phyloP scores from a whole-genome alignment of 2,329 filamentous ascomycete species.

The Alternaria sp. region DNA sequence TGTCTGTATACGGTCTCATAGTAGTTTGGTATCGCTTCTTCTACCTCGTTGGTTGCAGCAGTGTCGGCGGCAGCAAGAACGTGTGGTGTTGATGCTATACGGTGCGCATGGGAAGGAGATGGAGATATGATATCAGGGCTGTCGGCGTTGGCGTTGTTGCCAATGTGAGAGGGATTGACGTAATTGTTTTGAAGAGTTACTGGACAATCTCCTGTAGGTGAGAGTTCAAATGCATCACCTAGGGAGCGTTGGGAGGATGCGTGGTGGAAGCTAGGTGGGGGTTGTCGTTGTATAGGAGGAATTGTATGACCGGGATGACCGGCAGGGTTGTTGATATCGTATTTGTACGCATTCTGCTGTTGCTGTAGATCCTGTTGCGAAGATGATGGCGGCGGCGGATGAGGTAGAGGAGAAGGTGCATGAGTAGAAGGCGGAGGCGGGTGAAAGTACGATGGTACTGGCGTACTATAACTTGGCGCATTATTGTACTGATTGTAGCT shows the following conservation, averaged over 20 bases:
- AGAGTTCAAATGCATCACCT: conserved; percentile 3
- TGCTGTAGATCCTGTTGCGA: background rate
- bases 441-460: conserved; percentile 1
- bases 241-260: conserved; percentile 1
- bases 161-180: background rate
- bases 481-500: background rate
- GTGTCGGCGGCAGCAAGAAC: background rate
- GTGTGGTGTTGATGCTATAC: background rate
- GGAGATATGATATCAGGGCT: background rate
- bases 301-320: conserved; percentile 1
- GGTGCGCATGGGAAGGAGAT: background rate
- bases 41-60: background rate
- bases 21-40: conserved; percentile 9
- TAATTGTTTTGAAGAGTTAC: background rate
- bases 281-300: background rate
- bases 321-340: conserved; percentile 4
- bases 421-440: background rate
- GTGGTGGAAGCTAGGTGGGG: background rate
- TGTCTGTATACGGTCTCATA: conserved; percentile 8
- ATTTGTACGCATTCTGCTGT: background rate
- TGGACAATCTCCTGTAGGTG: background rate
- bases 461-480: background rate
- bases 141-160: background rate
- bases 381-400: background rate
- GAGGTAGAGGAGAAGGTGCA: background rate